A percentile compares a stretch with the other conserved stretches of the same genome.
phyloP scores from a whole-genome alignment of 164 flowering plant species.

The Stephania cephalantha region DNA sequence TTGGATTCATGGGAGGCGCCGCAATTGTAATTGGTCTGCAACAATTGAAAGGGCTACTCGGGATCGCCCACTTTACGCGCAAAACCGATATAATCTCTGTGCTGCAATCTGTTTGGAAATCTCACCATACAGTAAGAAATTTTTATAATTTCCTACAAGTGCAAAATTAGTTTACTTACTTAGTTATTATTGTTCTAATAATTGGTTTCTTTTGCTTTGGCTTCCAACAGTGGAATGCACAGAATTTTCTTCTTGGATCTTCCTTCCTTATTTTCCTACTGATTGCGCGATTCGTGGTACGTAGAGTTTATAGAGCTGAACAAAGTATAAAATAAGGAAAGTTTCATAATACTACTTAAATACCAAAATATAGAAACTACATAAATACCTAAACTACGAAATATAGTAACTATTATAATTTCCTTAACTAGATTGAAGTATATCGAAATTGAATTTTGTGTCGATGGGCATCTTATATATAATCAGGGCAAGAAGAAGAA shows the following conservation, averaged over 20 bases:
- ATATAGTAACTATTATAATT: too few relatives aligned
- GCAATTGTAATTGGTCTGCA: constrained; percentile 86
- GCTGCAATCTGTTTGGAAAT: constrained; percentile 33
- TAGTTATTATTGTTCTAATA: not conserved
- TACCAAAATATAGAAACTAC: too few relatives aligned
- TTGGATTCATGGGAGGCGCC: constrained; percentile 94
- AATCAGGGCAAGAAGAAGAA: constrained; percentile 59
- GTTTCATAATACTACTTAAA: too few relatives aligned
- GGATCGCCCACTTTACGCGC: constrained; percentile 55
- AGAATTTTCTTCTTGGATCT: constrained; percentile 54
- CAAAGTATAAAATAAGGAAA: too few relatives aligned
- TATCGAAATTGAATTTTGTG: not conserved
- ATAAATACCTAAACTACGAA: too few relatives aligned
- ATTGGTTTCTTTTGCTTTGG: not conserved
- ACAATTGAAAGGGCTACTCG: constrained; percentile 75
- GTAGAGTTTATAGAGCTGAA: too few relatives aligned
- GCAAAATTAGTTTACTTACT: not conserved
- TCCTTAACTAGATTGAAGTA: not conserved
- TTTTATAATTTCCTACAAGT: not conserved
- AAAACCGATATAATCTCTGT: constrained; percentile 80
- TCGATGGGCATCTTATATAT: not conserved
- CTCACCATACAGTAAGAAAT: constrained; percentile 42
- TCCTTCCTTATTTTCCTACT: constrained; percentile 76
- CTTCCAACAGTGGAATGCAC: constrained; percentile 54
- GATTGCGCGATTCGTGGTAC: constrained; percentile 52